Base-by-base conservation (phyloP, 2,329 filamentous ascomycete species). In the Chaetomium olivaceum region DNA sequence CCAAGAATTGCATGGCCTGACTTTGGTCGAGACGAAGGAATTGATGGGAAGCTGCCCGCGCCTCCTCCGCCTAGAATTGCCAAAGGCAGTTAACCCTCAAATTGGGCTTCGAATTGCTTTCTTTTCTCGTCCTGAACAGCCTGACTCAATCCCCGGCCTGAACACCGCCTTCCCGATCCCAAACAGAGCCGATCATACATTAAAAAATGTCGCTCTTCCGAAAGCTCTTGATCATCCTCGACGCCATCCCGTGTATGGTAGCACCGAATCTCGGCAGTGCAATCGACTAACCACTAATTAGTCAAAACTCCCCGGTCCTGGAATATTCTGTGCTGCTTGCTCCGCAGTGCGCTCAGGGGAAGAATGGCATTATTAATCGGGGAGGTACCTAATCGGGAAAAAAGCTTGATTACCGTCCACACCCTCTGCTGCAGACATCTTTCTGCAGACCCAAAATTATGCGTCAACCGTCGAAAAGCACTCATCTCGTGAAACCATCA, bases 1-100 rank as follows among this genome's bases (percentile, higher is more conserved):
- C 63, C 63, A 62, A 65, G 63, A 33, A 36, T 11, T n/a, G 50
- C 29, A 56, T 64, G 57, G 62, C 62, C 62, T 64, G 62, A 61
- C 36, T 48, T 39, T 14, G 43, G n/a, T 43, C 29, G 19, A 16
- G 51, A 25, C 8, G 19, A 43, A 43, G 39, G 39, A 43, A 16
- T 43, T 43, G 3, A 4, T 36, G 33, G 33, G 33, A 36, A 36
- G 33, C 33, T 36, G 33, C 33, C 33, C 33, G 33, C 33, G 33
- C 33, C 33, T 9, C 33, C 33, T 36, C 33, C 11, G 33, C 33
- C 33, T 36, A 36, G 33, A 36, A 36, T 9, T 36, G 12, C 33
- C 33, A 12, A 12, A 36, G 33, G 9, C 9, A 36, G 33, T 36
- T 36, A 36, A 12, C 33, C 9, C 33, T 36, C 33, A 36, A 36